Conservation (phyloP, 2,329 filamentous ascomycete genomes). For the Penicillium sp. region DNA sequence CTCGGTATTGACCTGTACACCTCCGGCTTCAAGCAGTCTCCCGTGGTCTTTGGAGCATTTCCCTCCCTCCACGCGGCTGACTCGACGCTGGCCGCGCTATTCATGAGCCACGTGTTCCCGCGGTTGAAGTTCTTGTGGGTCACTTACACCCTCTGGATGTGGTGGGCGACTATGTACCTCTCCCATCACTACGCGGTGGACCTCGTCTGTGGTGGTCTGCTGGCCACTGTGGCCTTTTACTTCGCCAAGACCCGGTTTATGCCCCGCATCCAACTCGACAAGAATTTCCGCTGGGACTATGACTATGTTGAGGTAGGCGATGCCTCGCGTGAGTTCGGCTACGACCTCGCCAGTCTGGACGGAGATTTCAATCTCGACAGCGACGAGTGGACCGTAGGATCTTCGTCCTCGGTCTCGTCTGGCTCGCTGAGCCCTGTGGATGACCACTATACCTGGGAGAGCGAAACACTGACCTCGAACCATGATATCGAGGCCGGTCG, state of each 20-base stretch:
- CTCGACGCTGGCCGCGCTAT: conserved; percentile 81
- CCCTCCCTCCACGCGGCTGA: conserved; percentile 87
- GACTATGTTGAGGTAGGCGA: conserved; percentile 87
- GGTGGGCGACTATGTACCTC: conserved; percentile 98
- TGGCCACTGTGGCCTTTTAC: conserved; percentile 75
- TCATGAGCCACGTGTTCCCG: conserved; percentile 90
- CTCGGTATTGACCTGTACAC: conserved; percentile 90
- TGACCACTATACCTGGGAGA: conserved; percentile 48
- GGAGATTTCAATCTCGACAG: conserved; percentile 58
- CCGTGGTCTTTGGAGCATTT: conserved; percentile 90
- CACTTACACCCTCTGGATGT: conserved; percentile 83
- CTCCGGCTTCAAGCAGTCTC: conserved; percentile 81
- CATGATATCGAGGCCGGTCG: conserved; percentile 39
- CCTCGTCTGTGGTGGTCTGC: conserved; percentile 74
- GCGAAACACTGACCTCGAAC: conserved; percentile 35
- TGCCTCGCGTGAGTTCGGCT: conserved; percentile 45
- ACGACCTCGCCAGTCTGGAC: conserved; percentile 53
- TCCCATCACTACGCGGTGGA: conserved; percentile 97
- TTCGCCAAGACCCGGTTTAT: conserved; percentile 73
- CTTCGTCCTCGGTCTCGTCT: conserved; percentile 68
- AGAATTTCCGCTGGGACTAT: conserved; percentile 89
- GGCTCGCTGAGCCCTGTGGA: conserved; percentile 58
- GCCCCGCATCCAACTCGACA: conserved; percentile 74
- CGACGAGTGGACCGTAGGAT: conserved; percentile 86
- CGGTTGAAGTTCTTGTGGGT: conserved; percentile 72